These are phyloP conservation scores for Asclepias syriaca DNA, from an alignment of 257 asterid species.

Conservation along the genomic window DNA sequence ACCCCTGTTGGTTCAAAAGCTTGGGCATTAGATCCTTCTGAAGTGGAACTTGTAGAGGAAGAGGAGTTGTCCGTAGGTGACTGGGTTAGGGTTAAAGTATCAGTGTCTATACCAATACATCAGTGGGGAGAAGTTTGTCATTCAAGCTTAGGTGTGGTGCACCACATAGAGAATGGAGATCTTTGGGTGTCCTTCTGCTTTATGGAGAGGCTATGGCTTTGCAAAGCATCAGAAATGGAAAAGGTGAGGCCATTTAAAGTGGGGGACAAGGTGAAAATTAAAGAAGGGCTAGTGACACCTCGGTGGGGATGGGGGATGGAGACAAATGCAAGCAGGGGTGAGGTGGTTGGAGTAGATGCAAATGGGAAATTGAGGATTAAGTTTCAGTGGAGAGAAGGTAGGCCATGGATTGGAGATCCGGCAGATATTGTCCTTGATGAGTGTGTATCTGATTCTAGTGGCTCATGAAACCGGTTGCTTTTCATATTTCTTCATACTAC, in stretches of 20 bases:
- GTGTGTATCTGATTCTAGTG: conserved; percentile 5
- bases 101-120: conserved; percentile 60
- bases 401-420: conserved; percentile 97
- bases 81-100: conserved; percentile 76
- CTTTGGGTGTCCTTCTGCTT: conserved; percentile 92
- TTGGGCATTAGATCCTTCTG: conserved; percentile 91
- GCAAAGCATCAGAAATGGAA: conserved; percentile 75
- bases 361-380: conserved; percentile 89
- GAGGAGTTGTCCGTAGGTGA: conserved; percentile 53
- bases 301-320: conserved; percentile 99
- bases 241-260: conserved; percentile 53
- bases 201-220: conserved; percentile 80
- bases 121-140: conserved; percentile 85
- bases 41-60: conserved; percentile 75
- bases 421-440: conserved; percentile 78
- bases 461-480: not conserved
- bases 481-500: not conserved
- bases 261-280: conserved; percentile 83
- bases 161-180: conserved; percentile 80
- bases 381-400: conserved; percentile 93
- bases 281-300: conserved; percentile 72
- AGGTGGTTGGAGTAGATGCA: conserved; percentile 91
- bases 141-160: conserved; percentile 85
- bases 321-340: conserved; percentile 88
- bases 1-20: conserved; percentile 83